Percentiles rank a stretch among this genome's conserved stretches.
phyloP scores from a whole-genome alignment of 176 grass and related monocot species.

The Aechmea fasciata region DNA sequence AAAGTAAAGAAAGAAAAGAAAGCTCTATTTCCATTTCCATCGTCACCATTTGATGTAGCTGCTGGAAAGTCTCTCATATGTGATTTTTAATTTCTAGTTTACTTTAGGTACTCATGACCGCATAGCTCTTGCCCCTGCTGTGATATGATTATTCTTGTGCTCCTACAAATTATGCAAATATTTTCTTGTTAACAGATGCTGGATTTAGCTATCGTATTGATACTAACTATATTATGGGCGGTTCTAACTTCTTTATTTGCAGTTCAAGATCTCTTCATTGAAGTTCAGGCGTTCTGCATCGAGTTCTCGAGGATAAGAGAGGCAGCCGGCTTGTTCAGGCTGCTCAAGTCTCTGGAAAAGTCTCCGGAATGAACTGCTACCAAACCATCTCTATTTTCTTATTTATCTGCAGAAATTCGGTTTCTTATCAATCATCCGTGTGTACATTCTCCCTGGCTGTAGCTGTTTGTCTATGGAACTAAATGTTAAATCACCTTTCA shows the following conservation, averaged over 20 bases:
- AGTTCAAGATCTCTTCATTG: conserved; percentile 87
- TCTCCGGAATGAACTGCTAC: conserved; percentile 51
- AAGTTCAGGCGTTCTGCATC: conserved; percentile 97
- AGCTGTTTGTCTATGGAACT: not conserved
- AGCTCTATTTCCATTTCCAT: too few relatives aligned
- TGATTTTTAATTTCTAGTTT: too few relatives aligned
- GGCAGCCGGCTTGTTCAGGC: conserved; percentile 74
- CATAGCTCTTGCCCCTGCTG: too few relatives aligned
- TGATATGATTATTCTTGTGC: too few relatives aligned
- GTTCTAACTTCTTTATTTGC: conserved; percentile 22
- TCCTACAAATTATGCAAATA: not conserved
- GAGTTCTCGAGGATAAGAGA: conserved; percentile 87
- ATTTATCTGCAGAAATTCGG: not conserved
- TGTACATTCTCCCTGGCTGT: not conserved
- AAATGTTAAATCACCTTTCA: too few relatives aligned
- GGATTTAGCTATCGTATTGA: not conserved
- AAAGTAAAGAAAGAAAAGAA: too few relatives aligned
- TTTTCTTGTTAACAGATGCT: not conserved
- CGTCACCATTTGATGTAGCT: too few relatives aligned
- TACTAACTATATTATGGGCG: conserved; percentile 10
- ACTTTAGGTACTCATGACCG: too few relatives aligned
- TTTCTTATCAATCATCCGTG: not conserved
- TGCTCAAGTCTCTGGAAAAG: conserved; percentile 84
- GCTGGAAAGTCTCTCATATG: too few relatives aligned
- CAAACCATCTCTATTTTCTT: not conserved